These are phyloP conservation scores for Pinus tabuliformis DNA, from an alignment of 75 land plant genomes.

Conservation along the genomic window DNA sequence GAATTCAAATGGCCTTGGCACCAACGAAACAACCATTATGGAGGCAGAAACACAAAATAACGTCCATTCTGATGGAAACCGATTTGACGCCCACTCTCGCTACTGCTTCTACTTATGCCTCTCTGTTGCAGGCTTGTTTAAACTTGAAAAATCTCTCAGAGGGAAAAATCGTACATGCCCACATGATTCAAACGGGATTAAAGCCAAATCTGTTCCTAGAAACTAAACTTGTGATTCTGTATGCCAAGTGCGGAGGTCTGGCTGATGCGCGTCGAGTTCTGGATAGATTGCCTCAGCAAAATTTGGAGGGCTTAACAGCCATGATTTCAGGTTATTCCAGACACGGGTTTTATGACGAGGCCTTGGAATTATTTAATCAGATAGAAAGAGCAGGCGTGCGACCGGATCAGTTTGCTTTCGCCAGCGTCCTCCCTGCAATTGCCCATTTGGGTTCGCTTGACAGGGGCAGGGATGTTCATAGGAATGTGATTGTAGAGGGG, in stretches of 20 bases:
- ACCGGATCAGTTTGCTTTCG: slow-evolving; percentile 43
- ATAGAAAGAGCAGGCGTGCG: slow-evolving; percentile 26
- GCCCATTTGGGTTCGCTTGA: slow-evolving; percentile 1
- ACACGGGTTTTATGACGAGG: slow-evolving; percentile 25
- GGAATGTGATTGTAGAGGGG: slow-evolving; percentile 15
- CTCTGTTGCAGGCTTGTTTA: too few relatives aligned
- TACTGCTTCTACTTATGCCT: too few relatives aligned
- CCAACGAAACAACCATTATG: too few relatives aligned
- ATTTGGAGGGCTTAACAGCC: slow-evolving; percentile 56
- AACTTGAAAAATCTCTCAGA: too few relatives aligned
- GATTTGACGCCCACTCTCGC: too few relatives aligned
- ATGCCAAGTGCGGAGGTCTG: slow-evolving; percentile 43
- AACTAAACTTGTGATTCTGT: slow-evolving; percentile 37
- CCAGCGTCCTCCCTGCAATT: slow-evolving; percentile 30
- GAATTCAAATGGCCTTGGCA: too few relatives aligned
- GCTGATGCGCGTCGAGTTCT: slow-evolving; percentile 39
- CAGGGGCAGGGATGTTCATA: slow-evolving; percentile 30
- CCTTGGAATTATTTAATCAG: slow-evolving; percentile 17
- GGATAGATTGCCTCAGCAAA: slow-evolving; percentile 15
- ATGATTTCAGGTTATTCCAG: slow-evolving; percentile 43
- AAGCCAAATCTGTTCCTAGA: too few relatives aligned
- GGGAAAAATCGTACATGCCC: too few relatives aligned
- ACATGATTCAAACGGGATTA: too few relatives aligned
- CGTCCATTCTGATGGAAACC: too few relatives aligned
- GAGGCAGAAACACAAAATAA: too few relatives aligned